Conservation (phyloP, 192 early-diverging fungal species). For the Backusella morwellensis region DNA sequence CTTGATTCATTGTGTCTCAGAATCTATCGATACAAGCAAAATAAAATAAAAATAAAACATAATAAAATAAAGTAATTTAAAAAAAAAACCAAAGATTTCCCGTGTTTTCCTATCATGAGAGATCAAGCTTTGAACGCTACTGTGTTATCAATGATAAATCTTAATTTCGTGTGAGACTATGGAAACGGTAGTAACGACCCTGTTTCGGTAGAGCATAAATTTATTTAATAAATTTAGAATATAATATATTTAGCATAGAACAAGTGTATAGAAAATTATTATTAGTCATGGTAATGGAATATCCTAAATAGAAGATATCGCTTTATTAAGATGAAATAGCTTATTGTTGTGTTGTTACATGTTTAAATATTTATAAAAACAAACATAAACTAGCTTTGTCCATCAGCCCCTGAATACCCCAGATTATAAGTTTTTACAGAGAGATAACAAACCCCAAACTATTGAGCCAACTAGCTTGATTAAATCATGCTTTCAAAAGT, state of each 20-base stretch:
- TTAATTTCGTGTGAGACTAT: not conserved
- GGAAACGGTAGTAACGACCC: not conserved
- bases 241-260: not conserved
- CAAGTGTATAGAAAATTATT: not conserved
- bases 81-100: not conserved
- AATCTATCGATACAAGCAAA: not conserved
- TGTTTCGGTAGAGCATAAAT: not conserved
- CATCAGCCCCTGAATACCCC: not conserved
- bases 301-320: not conserved
- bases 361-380: not conserved
- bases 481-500: not conserved
- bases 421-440: not conserved
- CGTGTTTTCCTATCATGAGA: not conserved
- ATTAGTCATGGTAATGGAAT: not conserved
- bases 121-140: not conserved
- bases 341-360: not conserved
- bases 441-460: conserved; percentile 1
- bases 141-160: conserved; percentile 1
- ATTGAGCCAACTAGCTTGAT: not conserved
- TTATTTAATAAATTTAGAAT: not conserved
- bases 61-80: too few species aligned
- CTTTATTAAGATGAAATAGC: not conserved
- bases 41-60: not conserved
- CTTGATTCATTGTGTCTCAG: not conserved
- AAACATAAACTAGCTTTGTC: not conserved